These are phyloP conservation scores for Nevesoporus exiguus DNA, from an alignment of 768 basidiomycete species.

Conservation along the genomic window DNA sequence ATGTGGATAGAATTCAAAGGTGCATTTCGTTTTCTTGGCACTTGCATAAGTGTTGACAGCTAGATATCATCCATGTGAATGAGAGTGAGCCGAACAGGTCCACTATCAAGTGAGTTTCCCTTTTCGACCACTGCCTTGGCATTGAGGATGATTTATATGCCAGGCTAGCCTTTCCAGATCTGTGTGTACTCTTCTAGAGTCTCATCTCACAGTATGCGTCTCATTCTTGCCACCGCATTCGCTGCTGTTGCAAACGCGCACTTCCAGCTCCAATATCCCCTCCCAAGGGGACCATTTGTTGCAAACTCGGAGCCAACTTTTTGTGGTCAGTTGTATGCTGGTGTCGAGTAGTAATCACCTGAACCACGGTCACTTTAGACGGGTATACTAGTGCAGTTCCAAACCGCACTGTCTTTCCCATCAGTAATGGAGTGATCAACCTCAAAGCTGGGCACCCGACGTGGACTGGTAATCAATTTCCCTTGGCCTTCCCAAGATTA, in stretches of 20 bases:
- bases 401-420: constrained; percentile 67
- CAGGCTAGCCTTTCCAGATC: too few relatives aligned
- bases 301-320: constrained; percentile 55
- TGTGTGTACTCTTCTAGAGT: too few relatives aligned
- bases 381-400: constrained; percentile 53
- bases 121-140: too few relatives aligned
- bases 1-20: too few relatives aligned
- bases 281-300: constrained; percentile 66
- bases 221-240: constrained; percentile 34
- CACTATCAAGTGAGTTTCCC: too few relatives aligned
- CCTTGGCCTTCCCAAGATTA: not conserved
- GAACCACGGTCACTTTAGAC: constrained; percentile 39
- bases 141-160: too few relatives aligned
- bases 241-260: constrained; percentile 57
- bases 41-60: too few relatives aligned
- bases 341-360: not conserved
- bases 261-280: constrained; percentile 77
- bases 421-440: constrained; percentile 56
- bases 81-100: too few relatives aligned
- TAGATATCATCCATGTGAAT: too few relatives aligned
- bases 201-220: constrained; percentile 31
- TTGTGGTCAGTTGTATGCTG: constrained; percentile 51
- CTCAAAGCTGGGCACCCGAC: constrained; percentile 62
- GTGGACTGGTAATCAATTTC: constrained; percentile 47
- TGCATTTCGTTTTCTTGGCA: too few relatives aligned